Base-by-base conservation (phyloP, 78 protist genomes). In the Dictyostelium brefeldianum region DNA sequence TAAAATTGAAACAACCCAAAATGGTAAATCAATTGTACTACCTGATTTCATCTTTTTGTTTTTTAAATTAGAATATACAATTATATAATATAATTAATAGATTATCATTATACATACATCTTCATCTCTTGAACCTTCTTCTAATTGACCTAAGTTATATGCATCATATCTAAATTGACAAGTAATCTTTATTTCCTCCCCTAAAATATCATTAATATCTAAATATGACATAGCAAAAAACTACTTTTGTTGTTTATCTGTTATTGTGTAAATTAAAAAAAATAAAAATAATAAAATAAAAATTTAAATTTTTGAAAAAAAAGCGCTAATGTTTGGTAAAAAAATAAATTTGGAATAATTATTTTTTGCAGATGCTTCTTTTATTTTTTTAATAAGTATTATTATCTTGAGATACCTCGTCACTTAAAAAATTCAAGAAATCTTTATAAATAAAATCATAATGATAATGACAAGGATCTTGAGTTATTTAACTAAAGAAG, bases 91-190 rank as follows among this genome's bases (percentile, higher is more conserved):
- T 74, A 75, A 48, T 50, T 11, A 27, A 36, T n/a, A 25, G n/a
- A 10, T 47, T 8, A 56, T 12, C n/a, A 3, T 27, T 15, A 46
- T 14, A 41, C 73, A 22, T 84, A 84, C 92, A 75, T 85, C 92
- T 2, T 8, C 5, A 64, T 57, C 41, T 12, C n/a, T 56, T 27
- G 92, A 85, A 2, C 85, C 73, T 31, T 31, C 51, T 47, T 85
- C 92, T 50, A 85, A 77, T 59, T 47, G 69, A 25, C 92, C 92
- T 29, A 85, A 59, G 50, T 77, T 31, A 85, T 77, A 85, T 17
- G 64, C 92, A 77, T 85, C 83, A 27, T 17, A 18, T 29, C 43
- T 15, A 67, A 85, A 85, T 11, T 25, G 29, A 50, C 81, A 85
- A 48, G 81, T 64, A 29, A 64, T 64, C n/a, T 27, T 78, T 50